Percentiles rank a stretch among this genome's conserved stretches.
Evolutionary conservation across 2,329 filamentous ascomycete genomes (phyloP).

Genomic region (Raffaelea deltoideospora): DNA sequence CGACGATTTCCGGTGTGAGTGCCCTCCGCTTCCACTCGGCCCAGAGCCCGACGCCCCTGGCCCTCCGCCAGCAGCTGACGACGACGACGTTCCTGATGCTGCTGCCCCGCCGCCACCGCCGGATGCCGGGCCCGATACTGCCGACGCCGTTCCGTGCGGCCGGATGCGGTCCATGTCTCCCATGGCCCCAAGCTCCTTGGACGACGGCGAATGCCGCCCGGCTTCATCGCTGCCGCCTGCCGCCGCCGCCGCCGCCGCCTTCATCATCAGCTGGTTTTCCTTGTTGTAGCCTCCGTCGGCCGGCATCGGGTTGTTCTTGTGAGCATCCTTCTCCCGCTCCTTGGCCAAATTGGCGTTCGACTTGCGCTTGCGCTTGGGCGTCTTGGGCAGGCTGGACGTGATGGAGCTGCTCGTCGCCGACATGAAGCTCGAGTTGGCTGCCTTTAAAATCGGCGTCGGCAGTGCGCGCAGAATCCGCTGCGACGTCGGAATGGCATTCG

Average conservation of each 20-base stretch:
- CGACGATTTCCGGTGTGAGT: slow-evolving; percentile 11
- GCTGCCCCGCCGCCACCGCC: slow-evolving; percentile 1
- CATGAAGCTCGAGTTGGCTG: slow-evolving; percentile 93
- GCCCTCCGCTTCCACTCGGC: no score
- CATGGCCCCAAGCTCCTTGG: slow-evolving; percentile 16
- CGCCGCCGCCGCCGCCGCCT: slow-evolving; percentile 9
- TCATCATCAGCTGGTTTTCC: slow-evolving; percentile 24
- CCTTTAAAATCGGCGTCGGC: slow-evolving; percentile 80
- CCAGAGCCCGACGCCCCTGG: slow-evolving; percentile 3
- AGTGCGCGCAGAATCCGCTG: slow-evolving; percentile 83
- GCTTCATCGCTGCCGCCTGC: no score
- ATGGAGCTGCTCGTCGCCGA: slow-evolving; percentile 78
- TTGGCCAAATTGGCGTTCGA: slow-evolving; percentile 22
- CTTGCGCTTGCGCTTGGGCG: slow-evolving; percentile 47
- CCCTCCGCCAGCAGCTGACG: no score
- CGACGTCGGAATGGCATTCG: slow-evolving; percentile 76
- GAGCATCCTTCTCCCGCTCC: slow-evolving; percentile 17
- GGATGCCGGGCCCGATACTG: slow-evolving; percentile 1
- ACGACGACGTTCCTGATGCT: background rate
- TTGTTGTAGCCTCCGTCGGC: slow-evolving; percentile 38
- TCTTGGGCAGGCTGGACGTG: slow-evolving; percentile 60
- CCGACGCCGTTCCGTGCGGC: slow-evolving; percentile 10
- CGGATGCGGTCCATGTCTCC: slow-evolving; percentile 36
- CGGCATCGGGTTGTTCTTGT: slow-evolving; percentile 14
- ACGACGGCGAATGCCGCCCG: slow-evolving; percentile 4